Percentiles rank a stretch among this genome's conserved stretches.
These are phyloP conservation scores for Kazachstania martiniae DNA, from an alignment of 805 yeast species.

Conservation along the genomic window DNA sequence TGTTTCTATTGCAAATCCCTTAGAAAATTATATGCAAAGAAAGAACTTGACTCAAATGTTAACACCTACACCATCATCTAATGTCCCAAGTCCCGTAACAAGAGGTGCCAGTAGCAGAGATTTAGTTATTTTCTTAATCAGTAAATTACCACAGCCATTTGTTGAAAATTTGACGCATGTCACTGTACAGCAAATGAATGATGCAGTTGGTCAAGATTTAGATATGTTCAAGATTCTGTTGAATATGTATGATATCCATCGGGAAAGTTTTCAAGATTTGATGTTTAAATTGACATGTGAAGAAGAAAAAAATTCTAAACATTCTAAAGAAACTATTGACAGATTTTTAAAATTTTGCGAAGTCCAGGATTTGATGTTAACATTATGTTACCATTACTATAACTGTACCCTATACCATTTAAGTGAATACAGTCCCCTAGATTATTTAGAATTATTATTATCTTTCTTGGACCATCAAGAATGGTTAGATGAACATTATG, in stretches of 20 bases:
- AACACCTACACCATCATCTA: slow-evolving; percentile 11
- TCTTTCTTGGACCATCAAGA: slow-evolving; percentile 16
- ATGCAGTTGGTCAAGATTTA: slow-evolving; percentile 9
- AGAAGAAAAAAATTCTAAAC: background rate
- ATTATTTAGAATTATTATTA: slow-evolving; percentile 21
- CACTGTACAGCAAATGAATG: slow-evolving; percentile 4
- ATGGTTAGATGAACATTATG: slow-evolving; percentile 21
- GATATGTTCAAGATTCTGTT: slow-evolving; percentile 13
- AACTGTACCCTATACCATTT: slow-evolving; percentile 18
- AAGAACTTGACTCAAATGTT: slow-evolving; percentile 3
- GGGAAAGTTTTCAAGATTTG: background rate
- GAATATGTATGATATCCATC: slow-evolving; percentile 11
- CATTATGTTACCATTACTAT: slow-evolving; percentile 17
- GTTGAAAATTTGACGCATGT: slow-evolving; percentile 9
- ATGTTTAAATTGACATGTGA: background rate
- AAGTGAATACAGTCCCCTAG: slow-evolving; percentile 6
- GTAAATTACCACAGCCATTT: slow-evolving; percentile 12
- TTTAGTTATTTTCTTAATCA: slow-evolving; percentile 8
- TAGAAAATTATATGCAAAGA: slow-evolving; percentile 14
- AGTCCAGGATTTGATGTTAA: slow-evolving; percentile 15
- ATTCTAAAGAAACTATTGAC: background rate
- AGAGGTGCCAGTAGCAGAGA: slow-evolving; percentile 8
- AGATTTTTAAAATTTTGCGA: slow-evolving; percentile 9
- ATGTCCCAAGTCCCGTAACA: background rate
- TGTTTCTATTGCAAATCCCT: slow-evolving; percentile 18